Evolutionary conservation across 192 early-diverging fungal species (phyloP), one percentile per base, ranked within the genome.

Genomic region (Umbelopsis isabellina): DNA sequence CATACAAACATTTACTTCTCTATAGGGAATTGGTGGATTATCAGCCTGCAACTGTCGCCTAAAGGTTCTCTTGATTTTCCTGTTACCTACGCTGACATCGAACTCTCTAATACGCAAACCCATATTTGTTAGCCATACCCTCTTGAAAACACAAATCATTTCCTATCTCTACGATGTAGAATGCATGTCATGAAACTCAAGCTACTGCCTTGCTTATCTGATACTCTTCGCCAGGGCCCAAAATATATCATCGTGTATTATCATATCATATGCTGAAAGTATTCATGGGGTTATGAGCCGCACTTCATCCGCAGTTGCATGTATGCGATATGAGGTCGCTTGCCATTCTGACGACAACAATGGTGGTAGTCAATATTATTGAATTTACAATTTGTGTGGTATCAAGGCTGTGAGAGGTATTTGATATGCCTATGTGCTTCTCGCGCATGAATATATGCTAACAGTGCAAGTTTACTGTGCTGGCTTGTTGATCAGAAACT

Each of bases 1-100:
- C 30, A 58, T 30, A 61, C 55, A 61, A 61, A 27, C 55, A 61
- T 61, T 55, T 49, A 16, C 48, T 49, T 30, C 18, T 49, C 27
- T 35, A 12, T 61, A 61, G 55, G 55, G 55, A 61, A 61, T 35
- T 61, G 30, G 55, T 61, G 11, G 55, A 61, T 33, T 61, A 61
- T 35, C 55, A 61, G 30, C 55, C 55, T 15, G 55, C 55, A 22
- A 61, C 55, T n/a, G 55, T 61, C 18, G 55, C 55, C 16, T 61
- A 35, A 61, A 23, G 23, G 10, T 18, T 20, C n/a, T 50, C 0
- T 22, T 50, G n/a, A 23, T 21, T 25, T 52, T 52, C 20, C 21
- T 22, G 25, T 30, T 30, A 30, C 27, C 27, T 30, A 21, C 51
- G n/a, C 22, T 22, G 25, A 4, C 51, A 25, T 6, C 37, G 6